These are phyloP conservation scores for Byssoonygena ceratinophila DNA, from an alignment of 2,329 filamentous ascomycete genomes.

Conservation along the genomic window DNA sequence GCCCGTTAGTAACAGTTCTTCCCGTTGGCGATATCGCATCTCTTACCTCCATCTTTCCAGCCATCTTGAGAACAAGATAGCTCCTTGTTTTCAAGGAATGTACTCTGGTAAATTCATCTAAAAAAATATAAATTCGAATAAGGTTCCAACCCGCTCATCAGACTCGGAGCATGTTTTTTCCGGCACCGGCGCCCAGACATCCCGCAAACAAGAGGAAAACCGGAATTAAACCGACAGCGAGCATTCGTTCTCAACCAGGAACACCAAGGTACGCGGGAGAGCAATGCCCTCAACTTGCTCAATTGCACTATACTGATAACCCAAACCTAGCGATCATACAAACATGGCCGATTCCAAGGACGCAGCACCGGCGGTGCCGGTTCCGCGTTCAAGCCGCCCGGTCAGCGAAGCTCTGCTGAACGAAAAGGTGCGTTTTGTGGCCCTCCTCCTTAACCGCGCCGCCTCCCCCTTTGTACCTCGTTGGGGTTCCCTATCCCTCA, in stretches of 20 bases:
- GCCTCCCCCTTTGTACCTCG: neutral
- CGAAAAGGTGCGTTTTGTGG: slow-evolving; percentile 74
- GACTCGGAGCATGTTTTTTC: slow-evolving; percentile 25
- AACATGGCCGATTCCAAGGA: slow-evolving; percentile 46
- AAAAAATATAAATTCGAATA: neutral
- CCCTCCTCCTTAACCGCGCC: too few relatives aligned
- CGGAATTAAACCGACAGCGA: slow-evolving; percentile 6
- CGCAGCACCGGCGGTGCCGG: slow-evolving; percentile 50
- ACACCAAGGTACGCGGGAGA: slow-evolving; percentile 2
- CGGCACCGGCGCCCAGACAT: slow-evolving; percentile 24
- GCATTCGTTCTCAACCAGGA: neutral
- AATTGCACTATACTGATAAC: slow-evolving; percentile 1
- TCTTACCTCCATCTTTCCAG: slow-evolving; percentile 30
- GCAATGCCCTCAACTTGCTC: too few relatives aligned
- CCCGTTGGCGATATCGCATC: neutral
- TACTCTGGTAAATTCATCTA: neutral
- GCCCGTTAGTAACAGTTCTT: slow-evolving; percentile 2
- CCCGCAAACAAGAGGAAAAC: slow-evolving; percentile 4
- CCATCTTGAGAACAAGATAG: slow-evolving; percentile 24
- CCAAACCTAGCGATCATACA: neutral
- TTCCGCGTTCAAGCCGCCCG: slow-evolving; percentile 61
- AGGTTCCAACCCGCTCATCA: slow-evolving; percentile 16
- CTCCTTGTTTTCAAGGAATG: slow-evolving; percentile 4
- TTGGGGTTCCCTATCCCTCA: neutral
- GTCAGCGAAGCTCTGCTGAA: slow-evolving; percentile 97